Evolutionary conservation across 768 basidiomycete genomes (phyloP), one percentile per base, ranked within the genome.

Genomic region (Dentipellis fragilis): DNA sequence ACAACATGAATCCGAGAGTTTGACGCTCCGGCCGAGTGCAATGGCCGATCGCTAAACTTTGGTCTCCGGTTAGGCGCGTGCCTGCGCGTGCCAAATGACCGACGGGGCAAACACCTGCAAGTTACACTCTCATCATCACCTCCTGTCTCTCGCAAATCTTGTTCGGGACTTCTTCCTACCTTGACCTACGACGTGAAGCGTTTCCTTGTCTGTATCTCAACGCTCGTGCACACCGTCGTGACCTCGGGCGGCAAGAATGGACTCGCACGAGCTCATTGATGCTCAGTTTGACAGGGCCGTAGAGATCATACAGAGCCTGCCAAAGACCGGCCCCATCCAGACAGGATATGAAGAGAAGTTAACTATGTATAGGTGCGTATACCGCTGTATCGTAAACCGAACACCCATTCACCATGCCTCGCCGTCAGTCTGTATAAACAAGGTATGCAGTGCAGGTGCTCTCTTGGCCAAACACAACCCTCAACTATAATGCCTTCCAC

Each of bases 331-430:
- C 0, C 92, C 93, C 34, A 93, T 97, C 64, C 93, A 96, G 68
- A 96, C 93, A 0, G 89, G 82, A 60, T 96, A 97, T 66, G 93
- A 96, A 62, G 93, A 95, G 67, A 97, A 97, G 68, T 72, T 97
- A 12, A 80, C 83, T 10, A 91, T 97, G 82, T 97, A 97, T 67
- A 90, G 90, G 87, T 86, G 58, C 36, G 78, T 66, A 16, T 17
- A 10, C 23, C 39, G 36, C 36, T 49, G 36, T 51, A 16, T 19
- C 35, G 8, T 16, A 16, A 39, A 45, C 17, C 23, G 39, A n/a
- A 45, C 10, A 37, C 55, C 21, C 10, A 17, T 42, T 37, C 21
- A 14, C 34, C 42, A 52, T 35, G 46, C 29, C 21, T 40, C 19
- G 7, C 39, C 10, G 21, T 38, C 39, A 93, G 91, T 69, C 75